Conservation (phyloP, 2,329 filamentous ascomycete species). For the Nemania sp. region DNA sequence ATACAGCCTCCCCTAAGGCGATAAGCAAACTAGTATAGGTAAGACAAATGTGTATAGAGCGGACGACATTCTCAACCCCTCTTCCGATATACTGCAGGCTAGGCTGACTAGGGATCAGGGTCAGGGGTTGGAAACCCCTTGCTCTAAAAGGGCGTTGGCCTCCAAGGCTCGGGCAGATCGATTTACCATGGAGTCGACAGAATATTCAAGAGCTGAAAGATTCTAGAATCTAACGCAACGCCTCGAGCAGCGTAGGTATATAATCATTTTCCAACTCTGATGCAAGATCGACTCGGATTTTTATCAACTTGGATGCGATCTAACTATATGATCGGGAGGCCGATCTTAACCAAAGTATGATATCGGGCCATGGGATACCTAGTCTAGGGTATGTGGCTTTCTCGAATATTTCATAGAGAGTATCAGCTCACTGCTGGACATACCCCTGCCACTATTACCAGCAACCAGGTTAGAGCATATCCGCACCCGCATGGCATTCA, state of each 20-base stretch:
- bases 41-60: not conserved
- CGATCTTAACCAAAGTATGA: not conserved
- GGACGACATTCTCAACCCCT: not conserved
- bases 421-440: conserved; percentile 18
- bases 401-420: not conserved
- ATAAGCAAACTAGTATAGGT: not conserved
- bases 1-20: not conserved
- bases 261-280: not conserved
- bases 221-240: not conserved
- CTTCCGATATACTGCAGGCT: conserved; percentile 8
- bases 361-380: not conserved
- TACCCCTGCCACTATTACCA: conserved; percentile 22
- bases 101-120: conserved; percentile 17
- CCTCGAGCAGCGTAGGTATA: not conserved
- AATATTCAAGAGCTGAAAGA: conserved; percentile 12
- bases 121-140: conserved; percentile 19
- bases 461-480: conserved; percentile 22
- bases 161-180: not conserved
- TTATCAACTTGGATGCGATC: conserved; percentile 2
- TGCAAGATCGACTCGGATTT: not conserved
- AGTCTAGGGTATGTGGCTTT: not conserved
- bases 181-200: not conserved
- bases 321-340: not conserved
- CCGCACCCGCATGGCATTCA: conserved; percentile 1
- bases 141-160: not conserved